Evolutionary conservation across 2,329 filamentous ascomycete species (phyloP).

Genomic region (Ophiostoma novo-ulmi): DNA sequence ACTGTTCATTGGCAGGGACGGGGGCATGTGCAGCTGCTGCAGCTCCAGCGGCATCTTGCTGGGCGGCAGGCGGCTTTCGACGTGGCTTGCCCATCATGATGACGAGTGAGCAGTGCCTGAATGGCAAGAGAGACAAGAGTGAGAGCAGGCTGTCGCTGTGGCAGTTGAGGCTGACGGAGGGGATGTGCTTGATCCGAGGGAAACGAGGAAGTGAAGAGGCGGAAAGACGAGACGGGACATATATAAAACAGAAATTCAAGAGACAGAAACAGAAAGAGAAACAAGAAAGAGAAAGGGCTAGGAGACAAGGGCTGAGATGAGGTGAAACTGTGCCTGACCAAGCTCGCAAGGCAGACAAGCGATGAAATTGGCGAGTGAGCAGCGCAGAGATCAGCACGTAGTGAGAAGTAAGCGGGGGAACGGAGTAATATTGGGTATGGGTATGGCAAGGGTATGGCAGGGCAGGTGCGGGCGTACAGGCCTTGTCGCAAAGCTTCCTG

Average conservation of each 20-base stretch:
- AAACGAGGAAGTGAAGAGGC: neutral
- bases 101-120: neutral
- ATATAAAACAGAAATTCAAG: no score
- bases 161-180: slow-evolving; percentile 1
- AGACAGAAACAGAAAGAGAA: neutral
- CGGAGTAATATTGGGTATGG: neutral
- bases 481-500: neutral
- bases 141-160: neutral
- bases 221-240: neutral
- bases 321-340: neutral
- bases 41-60: neutral
- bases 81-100: neutral
- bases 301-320: no score
- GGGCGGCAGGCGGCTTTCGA: neutral
- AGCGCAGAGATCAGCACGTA: neutral
- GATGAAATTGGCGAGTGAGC: neutral
- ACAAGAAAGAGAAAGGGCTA: neutral
- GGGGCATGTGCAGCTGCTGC: neutral
- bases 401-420: neutral
- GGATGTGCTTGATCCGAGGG: neutral
- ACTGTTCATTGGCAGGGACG: neutral
- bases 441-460: neutral
- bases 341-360: neutral
- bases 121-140: neutral
- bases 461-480: neutral